Base-by-base conservation (phyloP, 2,329 filamentous ascomycete genomes). In the Graphiopsis chlorocephala region DNA sequence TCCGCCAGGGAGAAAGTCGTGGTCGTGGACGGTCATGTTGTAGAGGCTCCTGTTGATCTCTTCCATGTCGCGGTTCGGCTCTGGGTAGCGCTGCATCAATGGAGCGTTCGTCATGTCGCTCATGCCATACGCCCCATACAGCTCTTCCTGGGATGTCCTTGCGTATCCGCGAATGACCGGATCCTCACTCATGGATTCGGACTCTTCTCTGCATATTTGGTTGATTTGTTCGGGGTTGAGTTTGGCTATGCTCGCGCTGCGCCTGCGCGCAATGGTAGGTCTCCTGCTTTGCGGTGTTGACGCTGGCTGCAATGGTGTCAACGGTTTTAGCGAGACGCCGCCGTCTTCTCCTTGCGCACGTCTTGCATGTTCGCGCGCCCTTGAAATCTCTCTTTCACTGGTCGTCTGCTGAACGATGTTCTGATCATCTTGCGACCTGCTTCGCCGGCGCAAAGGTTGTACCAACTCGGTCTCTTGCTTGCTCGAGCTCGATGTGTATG, bases 171-270 rank as follows among this genome's bases (percentile, higher is more conserved):
- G 63, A 56, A 70, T 66, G 4, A 29, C 15, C 3, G 65, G 61
- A 14, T 68, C 55, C n/a, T 71, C 68, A 50, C 58, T 65, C 66
- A 66, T 67, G 4, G 62, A 38, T 14, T 64, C 60, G 8, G 38
- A 31, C 20, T 64, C 62, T 11, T 59, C 53, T 12, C 38, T 29
- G 45, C 20, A 29, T 8, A 59, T 3, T 25, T 53, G 17, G 6
- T 61, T 61, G 47, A 48, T 12, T 1, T 33, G 31, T 14, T 28
- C 25, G 25, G 25, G 3, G 17, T 62, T 17, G 60, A 55, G 14
- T 6, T 31, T 31, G 20, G 33, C 31, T 12, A 45, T 15, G 17
- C 29, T 29, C 15, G 14, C 7, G 35, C 31, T 35, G 25, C 60
- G 60, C 20, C 17, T 61, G 42, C 45, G 58, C 8, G 14, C 45